A percentile compares a stretch with the other conserved stretches of the same genome.
phyloP scores from a whole-genome alignment of 2,329 filamentous ascomycete species.

The Hypoxylon rubiginosum region DNA sequence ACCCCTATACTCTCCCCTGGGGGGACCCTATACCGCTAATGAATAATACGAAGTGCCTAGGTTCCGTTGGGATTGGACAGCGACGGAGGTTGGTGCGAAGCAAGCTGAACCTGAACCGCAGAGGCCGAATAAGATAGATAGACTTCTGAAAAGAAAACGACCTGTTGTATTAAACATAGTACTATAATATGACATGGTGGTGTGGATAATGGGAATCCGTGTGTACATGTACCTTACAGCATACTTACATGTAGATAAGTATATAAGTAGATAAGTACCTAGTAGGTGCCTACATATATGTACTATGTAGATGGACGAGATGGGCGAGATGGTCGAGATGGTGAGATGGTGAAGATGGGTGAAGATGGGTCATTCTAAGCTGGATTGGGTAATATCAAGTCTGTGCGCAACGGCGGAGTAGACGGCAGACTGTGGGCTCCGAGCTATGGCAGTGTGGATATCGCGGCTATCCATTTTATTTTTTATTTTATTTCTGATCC shows the following conservation, averaged over 20 bases:
- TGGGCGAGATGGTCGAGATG: no score
- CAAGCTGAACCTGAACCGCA: neutral
- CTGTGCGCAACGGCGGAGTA: neutral
- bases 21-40: neutral
- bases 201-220: neutral
- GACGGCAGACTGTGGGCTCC: neutral
- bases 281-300: neutral
- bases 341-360: no score
- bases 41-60: neutral
- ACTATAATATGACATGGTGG: neutral
- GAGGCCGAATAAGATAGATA: neutral
- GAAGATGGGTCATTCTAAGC: slow-evolving; percentile 1
- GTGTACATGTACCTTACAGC: no score
- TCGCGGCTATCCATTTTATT: neutral
- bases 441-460: neutral
- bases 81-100: neutral
- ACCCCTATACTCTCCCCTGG: neutral
- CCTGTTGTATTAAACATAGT: neutral
- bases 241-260: no score
- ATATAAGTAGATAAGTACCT: neutral
- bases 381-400: slow-evolving; percentile 10
- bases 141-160: neutral
- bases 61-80: neutral
- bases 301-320: no score
- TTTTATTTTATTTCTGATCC: slow-evolving; percentile 18